Conservation (phyloP, 2,329 filamentous ascomycete species). For the Pseudogymnoascus sp. region DNA sequence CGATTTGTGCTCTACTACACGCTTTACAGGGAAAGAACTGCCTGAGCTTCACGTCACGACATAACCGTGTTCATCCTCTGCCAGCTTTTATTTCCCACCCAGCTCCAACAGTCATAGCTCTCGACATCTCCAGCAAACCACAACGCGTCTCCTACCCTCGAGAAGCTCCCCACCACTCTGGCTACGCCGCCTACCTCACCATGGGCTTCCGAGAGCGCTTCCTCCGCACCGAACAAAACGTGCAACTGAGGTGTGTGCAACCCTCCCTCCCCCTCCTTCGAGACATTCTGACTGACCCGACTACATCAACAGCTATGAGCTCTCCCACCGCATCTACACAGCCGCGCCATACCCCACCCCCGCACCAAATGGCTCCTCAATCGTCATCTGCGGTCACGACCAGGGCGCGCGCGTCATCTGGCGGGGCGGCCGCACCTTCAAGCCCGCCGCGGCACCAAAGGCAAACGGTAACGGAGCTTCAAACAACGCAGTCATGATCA, state of each 20-base stretch:
- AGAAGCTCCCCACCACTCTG: background rate
- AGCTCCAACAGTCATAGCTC: background rate
- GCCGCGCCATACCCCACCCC: conserved; percentile 53
- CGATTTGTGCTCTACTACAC: background rate
- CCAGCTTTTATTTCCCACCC: background rate
- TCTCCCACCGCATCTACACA: conserved; percentile 49
- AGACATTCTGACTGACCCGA: background rate
- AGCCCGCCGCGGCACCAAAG: conserved; percentile 30
- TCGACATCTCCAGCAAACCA: background rate
- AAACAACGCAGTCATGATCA: conserved; percentile 50
- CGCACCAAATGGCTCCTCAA: conserved; percentile 54
- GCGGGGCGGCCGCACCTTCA: conserved; percentile 55
- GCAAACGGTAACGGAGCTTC: conserved; percentile 44
- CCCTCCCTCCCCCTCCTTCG: background rate
- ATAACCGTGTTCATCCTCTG: background rate
- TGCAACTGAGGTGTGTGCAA: conserved; percentile 4
- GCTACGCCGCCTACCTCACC: background rate
- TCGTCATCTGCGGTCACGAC: conserved; percentile 56
- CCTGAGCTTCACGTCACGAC: background rate
- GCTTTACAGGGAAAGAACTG: background rate
- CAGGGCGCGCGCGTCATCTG: conserved; percentile 54
- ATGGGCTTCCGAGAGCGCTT: conserved; percentile 2
- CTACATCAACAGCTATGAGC: conserved; percentile 42
- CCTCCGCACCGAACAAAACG: background rate
- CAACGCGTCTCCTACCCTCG: background rate